Conservation (phyloP, 495 filamentous ascomycete species). For the Annulohypoxylon bovei region DNA sequence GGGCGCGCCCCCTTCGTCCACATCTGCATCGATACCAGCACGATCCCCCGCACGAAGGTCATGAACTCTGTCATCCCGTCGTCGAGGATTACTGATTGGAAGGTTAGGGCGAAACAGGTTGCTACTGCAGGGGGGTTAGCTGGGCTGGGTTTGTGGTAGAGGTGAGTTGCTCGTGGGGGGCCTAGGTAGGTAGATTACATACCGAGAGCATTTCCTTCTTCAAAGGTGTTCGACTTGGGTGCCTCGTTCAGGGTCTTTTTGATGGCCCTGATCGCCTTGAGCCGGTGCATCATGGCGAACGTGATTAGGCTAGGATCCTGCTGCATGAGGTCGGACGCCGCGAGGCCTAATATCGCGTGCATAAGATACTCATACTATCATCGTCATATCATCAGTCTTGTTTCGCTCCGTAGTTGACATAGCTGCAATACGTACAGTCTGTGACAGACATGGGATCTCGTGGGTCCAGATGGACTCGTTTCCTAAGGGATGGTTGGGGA, state of each 20-base stretch:
- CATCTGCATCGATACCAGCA: constrained; percentile 64
- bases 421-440: constrained; percentile 56
- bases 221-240: constrained; percentile 45
- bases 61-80: constrained; percentile 71
- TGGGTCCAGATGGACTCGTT: constrained; percentile 67
- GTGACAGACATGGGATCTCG: constrained; percentile 64
- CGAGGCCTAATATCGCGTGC: constrained; percentile 68
- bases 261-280: constrained; percentile 66
- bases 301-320: constrained; percentile 45
- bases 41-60: constrained; percentile 68
- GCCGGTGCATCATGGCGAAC: constrained; percentile 62
- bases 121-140: constrained; percentile 50
- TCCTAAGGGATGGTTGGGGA: constrained; percentile 68
- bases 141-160: background rate
- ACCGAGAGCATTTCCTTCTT: constrained; percentile 57
- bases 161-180: background rate
- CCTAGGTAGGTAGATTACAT: too few species aligned
- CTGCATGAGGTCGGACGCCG: constrained; percentile 63
- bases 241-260: constrained; percentile 56
- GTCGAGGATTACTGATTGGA: constrained; percentile 66
- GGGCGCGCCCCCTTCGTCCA: constrained; percentile 53
- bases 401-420: background rate
- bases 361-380: constrained; percentile 63
- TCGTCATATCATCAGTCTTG: constrained; percentile 5
- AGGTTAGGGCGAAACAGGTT: constrained; percentile 67